These are phyloP conservation scores for Rhizophagus sp. DNA, from an alignment of 192 early-diverging fungal species.

Conservation along the genomic window DNA sequence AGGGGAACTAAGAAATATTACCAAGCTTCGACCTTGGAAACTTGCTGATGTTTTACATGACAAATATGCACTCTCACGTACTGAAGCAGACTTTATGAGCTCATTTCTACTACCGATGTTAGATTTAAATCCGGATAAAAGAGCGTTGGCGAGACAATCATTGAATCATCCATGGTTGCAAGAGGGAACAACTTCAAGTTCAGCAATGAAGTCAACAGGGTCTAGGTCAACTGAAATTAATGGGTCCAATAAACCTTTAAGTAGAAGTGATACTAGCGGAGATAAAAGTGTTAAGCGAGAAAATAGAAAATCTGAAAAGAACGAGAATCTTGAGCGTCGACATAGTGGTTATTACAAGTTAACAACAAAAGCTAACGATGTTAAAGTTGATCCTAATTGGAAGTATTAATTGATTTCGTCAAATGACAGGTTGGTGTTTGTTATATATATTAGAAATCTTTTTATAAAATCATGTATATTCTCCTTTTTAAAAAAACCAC, in stretches of 20 bases:
- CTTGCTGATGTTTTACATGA: conserved; percentile 83
- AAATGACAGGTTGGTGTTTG: background rate
- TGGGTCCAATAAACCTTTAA: background rate
- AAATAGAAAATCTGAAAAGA: background rate
- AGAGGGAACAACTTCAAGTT: background rate
- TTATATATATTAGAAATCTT: background rate
- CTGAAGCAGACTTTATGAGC: conserved; percentile 74
- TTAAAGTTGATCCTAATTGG: background rate
- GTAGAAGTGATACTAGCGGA: background rate
- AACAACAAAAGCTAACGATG: background rate
- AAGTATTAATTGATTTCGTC: background rate
- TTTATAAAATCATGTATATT: background rate
- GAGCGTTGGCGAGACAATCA: conserved; percentile 58
- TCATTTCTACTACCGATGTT: conserved; percentile 87
- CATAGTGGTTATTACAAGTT: background rate
- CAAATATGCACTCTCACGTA: conserved; percentile 77
- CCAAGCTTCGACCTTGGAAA: conserved; percentile 79
- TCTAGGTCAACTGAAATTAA: background rate
- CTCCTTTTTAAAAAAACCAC: background rate
- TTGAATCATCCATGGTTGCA: conserved; percentile 59
- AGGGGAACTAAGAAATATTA: conserved; percentile 88
- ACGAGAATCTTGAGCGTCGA: background rate
- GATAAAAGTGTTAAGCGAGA: background rate
- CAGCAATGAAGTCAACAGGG: background rate
- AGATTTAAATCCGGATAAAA: conserved; percentile 55